Evolutionary conservation across 345 rosid species (phyloP).

Genomic region (Bruguiera parviflora): DNA sequence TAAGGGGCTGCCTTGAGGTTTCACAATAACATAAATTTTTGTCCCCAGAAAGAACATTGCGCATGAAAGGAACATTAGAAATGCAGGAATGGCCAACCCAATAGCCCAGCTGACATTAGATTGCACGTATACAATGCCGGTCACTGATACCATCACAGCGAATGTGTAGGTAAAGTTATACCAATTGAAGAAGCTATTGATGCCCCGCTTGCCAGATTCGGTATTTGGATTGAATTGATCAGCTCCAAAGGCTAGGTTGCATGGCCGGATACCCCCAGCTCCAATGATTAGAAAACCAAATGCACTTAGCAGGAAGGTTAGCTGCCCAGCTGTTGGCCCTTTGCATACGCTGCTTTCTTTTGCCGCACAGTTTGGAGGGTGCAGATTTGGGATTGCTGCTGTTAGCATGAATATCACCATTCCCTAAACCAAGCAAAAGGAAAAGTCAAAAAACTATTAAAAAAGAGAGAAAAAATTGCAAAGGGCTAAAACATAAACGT

Average conservation of each 20-base stretch:
- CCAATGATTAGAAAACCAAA: not conserved
- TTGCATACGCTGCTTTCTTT: not conserved
- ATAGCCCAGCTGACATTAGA: slow-evolving; percentile 1
- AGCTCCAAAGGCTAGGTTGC: slow-evolving; percentile 3
- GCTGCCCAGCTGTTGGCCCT: slow-evolving; percentile 1
- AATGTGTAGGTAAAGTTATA: slow-evolving; percentile 1
- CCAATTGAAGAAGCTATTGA: not conserved
- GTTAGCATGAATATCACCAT: not conserved
- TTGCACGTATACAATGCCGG: not conserved
- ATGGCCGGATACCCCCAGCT: not conserved
- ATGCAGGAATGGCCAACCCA: slow-evolving; percentile 6
- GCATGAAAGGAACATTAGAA: not conserved
- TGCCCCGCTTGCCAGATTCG: slow-evolving; percentile 3
- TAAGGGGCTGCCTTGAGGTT: slow-evolving; percentile 1
- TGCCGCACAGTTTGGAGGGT: not conserved
- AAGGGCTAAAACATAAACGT: no score
- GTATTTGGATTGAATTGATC: slow-evolving; percentile 5
- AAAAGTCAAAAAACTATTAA: not conserved
- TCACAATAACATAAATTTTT: slow-evolving; percentile 1
- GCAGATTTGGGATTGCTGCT: not conserved
- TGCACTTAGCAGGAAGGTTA: not conserved
- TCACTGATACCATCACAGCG: not conserved
- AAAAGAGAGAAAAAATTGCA: not conserved
- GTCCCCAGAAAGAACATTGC: not conserved
- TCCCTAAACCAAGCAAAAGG: not conserved